phyloP scores from a whole-genome alignment of 1,284 basidiomycete genomes.

The Moesziomyces sp. region DNA sequence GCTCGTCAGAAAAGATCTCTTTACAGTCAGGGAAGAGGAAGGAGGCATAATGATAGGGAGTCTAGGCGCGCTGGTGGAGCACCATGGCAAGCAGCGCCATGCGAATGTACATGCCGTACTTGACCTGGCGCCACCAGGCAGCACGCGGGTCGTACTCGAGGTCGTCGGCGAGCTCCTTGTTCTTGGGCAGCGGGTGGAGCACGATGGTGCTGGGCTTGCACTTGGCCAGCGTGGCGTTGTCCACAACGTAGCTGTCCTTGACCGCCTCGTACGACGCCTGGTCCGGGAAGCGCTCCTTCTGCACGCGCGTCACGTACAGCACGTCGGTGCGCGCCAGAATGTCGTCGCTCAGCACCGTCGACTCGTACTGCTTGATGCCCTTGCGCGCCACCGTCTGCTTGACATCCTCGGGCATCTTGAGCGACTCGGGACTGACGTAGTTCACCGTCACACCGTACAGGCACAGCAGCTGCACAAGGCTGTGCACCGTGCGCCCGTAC shows the following conservation, averaged over 20 bases:
- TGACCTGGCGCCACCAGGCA: slow-evolving; percentile 98
- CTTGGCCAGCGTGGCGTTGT: slow-evolving; percentile 88
- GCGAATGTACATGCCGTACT: slow-evolving; percentile 85
- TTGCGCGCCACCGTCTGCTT: slow-evolving; percentile 74
- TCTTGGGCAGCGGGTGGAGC: slow-evolving; percentile 95
- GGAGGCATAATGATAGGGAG: not conserved
- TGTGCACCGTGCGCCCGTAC: slow-evolving; percentile 97
- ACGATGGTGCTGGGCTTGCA: slow-evolving; percentile 98
- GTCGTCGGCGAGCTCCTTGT: slow-evolving; percentile 97
- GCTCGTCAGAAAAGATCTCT: not conserved
- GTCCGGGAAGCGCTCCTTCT: slow-evolving; percentile 90
- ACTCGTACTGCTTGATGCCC: slow-evolving; percentile 78
- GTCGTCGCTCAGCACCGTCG: slow-evolving; percentile 82
- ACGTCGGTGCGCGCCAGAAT: slow-evolving; percentile 94
- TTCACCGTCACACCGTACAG: slow-evolving; percentile 88
- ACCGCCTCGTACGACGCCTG: slow-evolving; percentile 87
- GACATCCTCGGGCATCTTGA: slow-evolving; percentile 90
- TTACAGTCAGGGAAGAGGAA: not conserved
- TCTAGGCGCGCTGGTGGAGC: slow-evolving; percentile 32
- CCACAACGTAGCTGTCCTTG: slow-evolving; percentile 91
- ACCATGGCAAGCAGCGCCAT: slow-evolving; percentile 67
- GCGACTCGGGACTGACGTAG: slow-evolving; percentile 90
- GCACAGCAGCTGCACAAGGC: slow-evolving; percentile 89
- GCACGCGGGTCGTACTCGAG: slow-evolving; percentile 96
- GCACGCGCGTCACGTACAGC: slow-evolving; percentile 93